Evolutionary conservation across 1,284 basidiomycete species (phyloP), one percentile per base, ranked within the genome.

Genomic region (Cutaneotrichosporon dermatis): DNA sequence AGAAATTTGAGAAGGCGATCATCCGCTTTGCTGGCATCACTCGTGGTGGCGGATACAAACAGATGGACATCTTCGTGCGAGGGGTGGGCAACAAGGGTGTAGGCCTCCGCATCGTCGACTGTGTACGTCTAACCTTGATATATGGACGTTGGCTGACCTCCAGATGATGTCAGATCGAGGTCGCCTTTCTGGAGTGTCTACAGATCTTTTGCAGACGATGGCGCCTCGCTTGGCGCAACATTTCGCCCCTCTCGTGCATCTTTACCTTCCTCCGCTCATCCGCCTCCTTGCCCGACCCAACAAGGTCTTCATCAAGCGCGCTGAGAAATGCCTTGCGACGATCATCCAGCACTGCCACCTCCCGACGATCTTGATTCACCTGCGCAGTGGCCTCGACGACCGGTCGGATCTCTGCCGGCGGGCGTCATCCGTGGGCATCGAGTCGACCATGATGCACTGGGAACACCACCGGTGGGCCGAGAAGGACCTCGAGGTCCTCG

Each of bases 121-220:
- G 77, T 57, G 78, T 79, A 45, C 68, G 77, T 74, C 36, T 25
- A 25, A 25, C 25, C 10, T 25, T 41, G 25, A 25, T 25, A 25
- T 25, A 25, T 25, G 25, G 25, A 25, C 25, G 25, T 25, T 25
- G 25, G 25, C 25, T 25, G 25, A 25, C 25, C 25, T 25, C 25
- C 50, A 80, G 79, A 76, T 82, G 69, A 70, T 80, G 1, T 81
- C 81, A 0, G 81, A 82, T 55, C 66, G 80, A 48, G 80, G 80
- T 0, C 72, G 76, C 48, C 70, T 82, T 10, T 81, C 80, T 0
- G 80, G 79, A 6, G 79, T 77, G 3, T 73, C 79, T 1, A 78
- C 74, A 8, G 81, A 82, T 44, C 68, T 82, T 41, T 60, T 82
- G 7, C 77, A 80, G 53, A 78, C 79, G 8, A 74, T 82, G 55